These are phyloP conservation scores for Sextonia rubra DNA, from an alignment of 164 flowering plant genomes.

Conservation along the genomic window DNA sequence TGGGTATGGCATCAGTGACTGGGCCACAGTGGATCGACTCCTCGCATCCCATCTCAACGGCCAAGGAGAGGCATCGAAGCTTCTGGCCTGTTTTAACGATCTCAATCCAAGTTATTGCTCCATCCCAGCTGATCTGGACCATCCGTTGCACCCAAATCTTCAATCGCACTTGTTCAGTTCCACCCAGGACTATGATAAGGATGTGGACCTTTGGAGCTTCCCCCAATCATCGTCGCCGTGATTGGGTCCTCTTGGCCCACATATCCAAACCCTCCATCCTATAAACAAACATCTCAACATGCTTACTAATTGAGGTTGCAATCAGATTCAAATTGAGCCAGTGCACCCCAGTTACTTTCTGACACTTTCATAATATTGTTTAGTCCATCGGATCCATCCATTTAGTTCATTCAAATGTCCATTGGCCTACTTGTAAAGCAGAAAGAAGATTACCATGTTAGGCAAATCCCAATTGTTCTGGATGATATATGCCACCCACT, in stretches of 20 bases:
- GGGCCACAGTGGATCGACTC: constrained; percentile 57
- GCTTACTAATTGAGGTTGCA: no score
- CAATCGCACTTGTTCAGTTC: constrained; percentile 13
- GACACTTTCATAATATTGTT: no score
- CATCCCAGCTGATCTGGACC: constrained; percentile 9
- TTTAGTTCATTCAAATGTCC: no score
- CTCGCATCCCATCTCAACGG: constrained; percentile 63
- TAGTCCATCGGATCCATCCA: no score
- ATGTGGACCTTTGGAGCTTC: constrained; percentile 54
- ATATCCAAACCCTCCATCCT: background rate
- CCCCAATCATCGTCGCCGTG: constrained; percentile 46
- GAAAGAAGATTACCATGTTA: no score
- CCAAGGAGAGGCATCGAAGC: constrained; percentile 34
- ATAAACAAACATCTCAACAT: background rate
- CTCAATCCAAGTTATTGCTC: constrained; percentile 20
- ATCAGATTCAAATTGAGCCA: constrained; percentile 19
- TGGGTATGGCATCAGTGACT: constrained; percentile 31
- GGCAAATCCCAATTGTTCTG: no score
- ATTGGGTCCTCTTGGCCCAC: constrained; percentile 35
- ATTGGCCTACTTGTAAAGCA: no score
- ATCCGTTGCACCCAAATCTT: constrained; percentile 7
- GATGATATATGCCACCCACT: no score
- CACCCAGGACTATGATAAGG: constrained; percentile 28
- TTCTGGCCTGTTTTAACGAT: constrained; percentile 28
- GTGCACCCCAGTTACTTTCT: constrained; percentile 12